Base-by-base conservation (phyloP, 129 eudicot genomes). In the sunflower (Helianthus annuus) region DNA sequence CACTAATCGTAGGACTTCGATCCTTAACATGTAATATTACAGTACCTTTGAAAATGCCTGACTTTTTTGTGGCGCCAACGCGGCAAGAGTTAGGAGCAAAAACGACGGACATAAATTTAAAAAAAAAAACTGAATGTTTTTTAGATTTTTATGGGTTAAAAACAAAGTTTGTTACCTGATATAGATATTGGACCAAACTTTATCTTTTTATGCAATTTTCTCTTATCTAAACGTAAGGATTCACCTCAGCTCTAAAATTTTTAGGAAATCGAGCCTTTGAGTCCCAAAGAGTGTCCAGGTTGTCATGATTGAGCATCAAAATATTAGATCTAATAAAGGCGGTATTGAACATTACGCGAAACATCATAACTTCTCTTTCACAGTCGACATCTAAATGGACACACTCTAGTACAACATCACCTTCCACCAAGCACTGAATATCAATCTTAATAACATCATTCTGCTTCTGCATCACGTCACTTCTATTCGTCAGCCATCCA, bases 301-400 rank as follows among this genome's bases (percentile, higher is more conserved):
- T 88, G n/a, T 95, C 99, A 69, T 68, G 86, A 75, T 86, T 88
- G 48, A 90, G 88, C 82, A 95, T 88, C 72, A 95, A 76, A 67
- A 95, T 90, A 77, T 95, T 90, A 38, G 99, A 95, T 36, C 99
- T 82, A 24, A 95, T 95, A 81, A 95, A 95, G 72, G 99, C 94
- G 32, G 99, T 95, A 77, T 95, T 95, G 79, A 95, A 95, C 96
- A 90, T 84, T 69, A 90, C 78, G n/a, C 99, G 90, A 62, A 95
- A 95, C 99, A 95, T 95, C 97, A 95, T 95, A 45, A 90, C 85
- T 85, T 95, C 99, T 77, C 99, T 79, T 75, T 90, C 99, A 39
- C 93, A 82, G 48, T 95, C 99, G 66, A 83, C 42, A 76, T 95
- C 97, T 44, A 95, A 59, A 78, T 95, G 99, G 52, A 95, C 83